Base-by-base conservation (phyloP, 2,329 filamentous ascomycete species). In the Dichotomopilus funicola region DNA sequence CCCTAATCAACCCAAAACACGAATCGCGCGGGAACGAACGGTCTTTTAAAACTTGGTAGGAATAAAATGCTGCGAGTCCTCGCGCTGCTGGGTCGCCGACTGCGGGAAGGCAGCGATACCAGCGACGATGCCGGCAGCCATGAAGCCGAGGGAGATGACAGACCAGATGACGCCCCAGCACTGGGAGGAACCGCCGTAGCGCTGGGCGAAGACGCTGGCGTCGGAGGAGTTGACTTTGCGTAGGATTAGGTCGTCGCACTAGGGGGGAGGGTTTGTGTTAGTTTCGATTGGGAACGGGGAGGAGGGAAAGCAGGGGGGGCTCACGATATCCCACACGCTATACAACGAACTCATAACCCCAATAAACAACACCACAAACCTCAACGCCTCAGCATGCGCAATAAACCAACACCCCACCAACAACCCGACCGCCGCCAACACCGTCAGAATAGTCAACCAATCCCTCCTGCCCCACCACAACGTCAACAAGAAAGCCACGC, bases 141-240 rank as follows among this genome's bases (percentile, higher is more conserved):
- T 89, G 67, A 92, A 84, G 0, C 78, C 59, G 31, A 91, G 65
- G 0, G 86, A 88, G 52, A 92, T 79, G 51, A 91, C 72, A 49
- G 82, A 86, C 88, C 88, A 92, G 52, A 90, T 80, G 11, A 91
- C 75, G 7, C 88, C 88, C 88, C 88, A 91, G 75, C 87, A 91
- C 65, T 87, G 85, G 1, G 86, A 89, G 0, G 86, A 90, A 38
- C 88, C 88, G 9, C 88, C 88, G 63, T 91, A 91, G 27, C 83
- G 78, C 70, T 89, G 78, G 6, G 88, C 87, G 63, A 91, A 91
- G 35, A 90, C 86, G 62, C 85, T 88, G 5, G 88, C 87, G 66
- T 92, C 88, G 4, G 87, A 90, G 27, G 79, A 83, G 69, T 91
- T 91, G 51, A 91, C 86, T 71, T 91, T 91, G 56, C 88, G 80